These are phyloP conservation scores for Xylaria venustula DNA, from an alignment of 495 filamentous ascomycete genomes.

Conservation along the genomic window DNA sequence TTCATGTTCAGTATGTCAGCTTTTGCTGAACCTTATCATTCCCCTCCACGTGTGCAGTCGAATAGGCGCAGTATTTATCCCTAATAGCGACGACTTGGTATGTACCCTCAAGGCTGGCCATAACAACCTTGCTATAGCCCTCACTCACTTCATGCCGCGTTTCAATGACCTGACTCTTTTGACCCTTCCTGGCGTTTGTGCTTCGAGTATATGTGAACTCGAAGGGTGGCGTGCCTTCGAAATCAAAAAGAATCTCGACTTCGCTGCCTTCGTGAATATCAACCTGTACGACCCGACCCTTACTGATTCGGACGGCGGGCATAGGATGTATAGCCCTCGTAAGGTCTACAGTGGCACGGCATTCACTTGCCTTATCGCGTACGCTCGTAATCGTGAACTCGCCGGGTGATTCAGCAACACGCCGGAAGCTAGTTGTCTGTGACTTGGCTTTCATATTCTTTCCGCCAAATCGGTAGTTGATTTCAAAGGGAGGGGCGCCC, in stretches of 20 bases:
- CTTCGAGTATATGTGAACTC: constrained; percentile 96
- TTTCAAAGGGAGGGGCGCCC: constrained; percentile 84
- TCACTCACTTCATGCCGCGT: constrained; percentile 82
- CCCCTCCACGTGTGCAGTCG: constrained; percentile 56
- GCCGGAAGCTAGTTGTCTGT: constrained; percentile 74
- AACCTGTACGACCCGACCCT: constrained; percentile 71
- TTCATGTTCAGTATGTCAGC: constrained; percentile 14
- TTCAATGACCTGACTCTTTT: constrained; percentile 76
- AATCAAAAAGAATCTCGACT: constrained; percentile 88
- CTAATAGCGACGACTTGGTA: constrained; percentile 96
- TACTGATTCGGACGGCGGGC: constrained; percentile 84
- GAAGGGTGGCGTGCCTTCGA: constrained; percentile 93
- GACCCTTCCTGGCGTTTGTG: constrained; percentile 74
- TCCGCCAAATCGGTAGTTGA: constrained; percentile 86
- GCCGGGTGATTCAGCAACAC: constrained; percentile 86
- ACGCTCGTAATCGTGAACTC: constrained; percentile 83
- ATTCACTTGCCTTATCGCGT: constrained; percentile 77
- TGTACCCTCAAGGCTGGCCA: constrained; percentile 86
- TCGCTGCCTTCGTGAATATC: constrained; percentile 96
- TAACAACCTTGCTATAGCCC: constrained; percentile 74
- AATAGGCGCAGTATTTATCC: constrained; percentile 85
- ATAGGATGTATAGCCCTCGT: constrained; percentile 84
- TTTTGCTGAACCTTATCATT: constrained; percentile 35
- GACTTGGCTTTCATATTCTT: constrained; percentile 74
- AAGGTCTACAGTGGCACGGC: constrained; percentile 73